Base-by-base conservation (phyloP, 192 early-diverging fungal genomes). In the Lunasporangiospora selenospora region DNA sequence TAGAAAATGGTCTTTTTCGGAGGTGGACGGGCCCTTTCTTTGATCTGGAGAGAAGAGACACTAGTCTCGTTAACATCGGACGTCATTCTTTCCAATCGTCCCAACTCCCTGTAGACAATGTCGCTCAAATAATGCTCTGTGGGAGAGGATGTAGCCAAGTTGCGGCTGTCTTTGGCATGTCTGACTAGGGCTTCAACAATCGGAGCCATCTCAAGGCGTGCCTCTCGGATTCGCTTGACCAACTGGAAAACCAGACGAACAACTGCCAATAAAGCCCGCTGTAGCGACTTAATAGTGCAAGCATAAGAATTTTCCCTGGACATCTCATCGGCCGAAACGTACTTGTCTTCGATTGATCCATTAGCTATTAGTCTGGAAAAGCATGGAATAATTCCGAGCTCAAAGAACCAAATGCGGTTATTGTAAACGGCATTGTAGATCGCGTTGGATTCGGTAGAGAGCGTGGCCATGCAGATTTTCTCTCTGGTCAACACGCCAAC, bases 401-500 rank as follows among this genome's bases (percentile, higher is more conserved):
- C 39, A 3, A 75, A 30, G 40, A 76, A 69, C 23, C 15, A 3
- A 26, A n/a, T 15, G 30, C 67, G 39, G 19, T 77, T 33, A 9
- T 19, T 15, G 56, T 76, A 81, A 1, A 81, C 70, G 0, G 53
- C 50, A 6, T 65, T 49, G 45, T 59, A 81, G 1, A 81, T 75
- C 6, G 56, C 34, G 33, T 75, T 62, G 16, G 62, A 41, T 19
- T 76, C 46, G 9, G n/a, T 45, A 6, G 59, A 65, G 50, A 78
- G 60, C 19, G 54, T 78, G 15, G 67, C 58, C 32, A 60, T 53
- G 24, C 62, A 64, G 15, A 81, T 32, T 19, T 32, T 52, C 16
- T 65, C 55, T 16, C 80, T 47, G 12, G 73, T 78, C 33, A 81
- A 43, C 8, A 78, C 51, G 1, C 76, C 80, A n/a, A 81, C 31